Evolutionary conservation across 768 basidiomycete genomes (phyloP).

Genomic region (Vararia minispora): DNA sequence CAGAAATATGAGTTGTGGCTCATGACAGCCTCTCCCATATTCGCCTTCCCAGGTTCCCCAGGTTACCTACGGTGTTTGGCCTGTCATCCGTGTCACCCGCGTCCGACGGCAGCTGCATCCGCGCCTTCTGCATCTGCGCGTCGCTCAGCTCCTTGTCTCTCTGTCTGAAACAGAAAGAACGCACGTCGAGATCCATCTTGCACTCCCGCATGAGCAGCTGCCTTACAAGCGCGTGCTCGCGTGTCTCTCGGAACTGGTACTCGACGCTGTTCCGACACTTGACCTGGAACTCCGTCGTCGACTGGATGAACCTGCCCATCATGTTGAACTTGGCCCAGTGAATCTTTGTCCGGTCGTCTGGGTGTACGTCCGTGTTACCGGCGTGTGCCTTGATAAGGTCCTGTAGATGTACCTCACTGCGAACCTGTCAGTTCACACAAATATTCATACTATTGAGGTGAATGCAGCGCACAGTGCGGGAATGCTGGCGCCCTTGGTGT

Average conservation of each 20-base stretch:
- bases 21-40: slow-evolving; percentile 10
- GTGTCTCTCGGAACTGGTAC: slow-evolving; percentile 54
- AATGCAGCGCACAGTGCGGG: slow-evolving; percentile 55
- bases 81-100: slow-evolving; percentile 26
- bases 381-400: slow-evolving; percentile 84
- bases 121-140: slow-evolving; percentile 52
- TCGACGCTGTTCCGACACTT: slow-evolving; percentile 49
- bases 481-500: slow-evolving; percentile 78
- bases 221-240: slow-evolving; percentile 40
- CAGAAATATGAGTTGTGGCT: too few relatives aligned
- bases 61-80: background rate
- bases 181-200: slow-evolving; percentile 64
- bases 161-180: slow-evolving; percentile 25
- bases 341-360: slow-evolving; percentile 56
- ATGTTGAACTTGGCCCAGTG: slow-evolving; percentile 97
- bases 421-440: slow-evolving; percentile 6
- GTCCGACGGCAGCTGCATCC: slow-evolving; percentile 43
- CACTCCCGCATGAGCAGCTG: slow-evolving; percentile 43
- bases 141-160: slow-evolving; percentile 55
- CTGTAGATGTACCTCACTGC: slow-evolving; percentile 82
- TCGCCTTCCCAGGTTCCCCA: too few relatives aligned
- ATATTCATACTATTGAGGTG: slow-evolving; percentile 3
- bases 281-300: slow-evolving; percentile 67
- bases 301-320: slow-evolving; percentile 78
- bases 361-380: slow-evolving; percentile 64